Evolutionary conservation across 352 stramenopile genomes (phyloP).

Genomic region (Albugo candida): DNA sequence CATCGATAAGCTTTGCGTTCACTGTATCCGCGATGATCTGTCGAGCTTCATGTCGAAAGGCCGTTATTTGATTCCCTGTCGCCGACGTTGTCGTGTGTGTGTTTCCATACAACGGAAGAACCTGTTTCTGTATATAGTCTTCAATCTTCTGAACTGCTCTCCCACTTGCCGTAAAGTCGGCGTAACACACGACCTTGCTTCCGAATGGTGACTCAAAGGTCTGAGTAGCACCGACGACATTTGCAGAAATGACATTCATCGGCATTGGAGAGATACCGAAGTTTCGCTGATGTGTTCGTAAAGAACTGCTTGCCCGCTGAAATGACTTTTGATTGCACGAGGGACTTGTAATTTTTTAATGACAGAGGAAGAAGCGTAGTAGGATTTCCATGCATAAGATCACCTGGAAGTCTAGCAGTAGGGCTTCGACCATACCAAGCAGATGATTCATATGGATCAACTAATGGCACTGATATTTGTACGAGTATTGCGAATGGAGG

Average conservation of each 20-base stretch:
- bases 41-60: constrained; percentile 88
- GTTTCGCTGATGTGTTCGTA: too few species aligned
- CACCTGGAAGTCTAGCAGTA: too few species aligned
- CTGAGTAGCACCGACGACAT: constrained; percentile 11
- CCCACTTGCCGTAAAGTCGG: constrained; percentile 81
- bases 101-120: constrained; percentile 92
- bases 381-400: too few species aligned
- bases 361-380: too few species aligned
- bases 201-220: constrained; percentile 25
- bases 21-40: constrained; percentile 86
- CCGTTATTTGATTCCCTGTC: constrained; percentile 73
- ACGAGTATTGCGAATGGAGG: too few species aligned
- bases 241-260: constrained; percentile 11
- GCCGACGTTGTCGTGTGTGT: constrained; percentile 88
- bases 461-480: too few species aligned
- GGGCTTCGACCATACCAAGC: too few species aligned
- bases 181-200: constrained; percentile 53
- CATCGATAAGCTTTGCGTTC: constrained; percentile 79
- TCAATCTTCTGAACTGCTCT: constrained; percentile 80
- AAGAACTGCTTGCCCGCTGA: too few species aligned
- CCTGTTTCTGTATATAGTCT: constrained; percentile 67
- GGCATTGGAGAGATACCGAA: not conserved
- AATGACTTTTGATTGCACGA: too few species aligned
- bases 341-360: too few species aligned
- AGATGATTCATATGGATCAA: too few species aligned